Evolutionary conservation across 805 yeast species (phyloP).

Genomic region (Candida insectorum): DNA sequence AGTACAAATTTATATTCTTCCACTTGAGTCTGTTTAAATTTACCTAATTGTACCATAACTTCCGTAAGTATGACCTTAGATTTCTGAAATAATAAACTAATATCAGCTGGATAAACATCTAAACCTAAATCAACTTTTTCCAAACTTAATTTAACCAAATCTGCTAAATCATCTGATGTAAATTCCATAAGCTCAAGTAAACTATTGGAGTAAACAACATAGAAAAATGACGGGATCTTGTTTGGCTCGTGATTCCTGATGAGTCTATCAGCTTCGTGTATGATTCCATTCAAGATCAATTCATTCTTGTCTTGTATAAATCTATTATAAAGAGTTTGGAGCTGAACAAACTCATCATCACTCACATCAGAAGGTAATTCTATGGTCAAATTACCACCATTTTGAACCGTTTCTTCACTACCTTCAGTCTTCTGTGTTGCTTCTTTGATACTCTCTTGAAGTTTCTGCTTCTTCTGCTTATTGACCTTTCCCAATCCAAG

Average conservation of each 20-base stretch:
- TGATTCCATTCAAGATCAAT: slow-evolving; percentile 70
- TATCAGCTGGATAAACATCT: slow-evolving; percentile 43
- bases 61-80: slow-evolving; percentile 54
- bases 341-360: slow-evolving; percentile 75
- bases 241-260: slow-evolving; percentile 42
- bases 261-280: slow-evolving; percentile 89
- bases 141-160: slow-evolving; percentile 53
- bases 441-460: background rate
- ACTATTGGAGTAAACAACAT: slow-evolving; percentile 71
- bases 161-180: slow-evolving; percentile 40
- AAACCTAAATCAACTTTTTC: slow-evolving; percentile 67
- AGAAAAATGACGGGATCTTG: slow-evolving; percentile 50
- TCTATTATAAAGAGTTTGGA: slow-evolving; percentile 69
- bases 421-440: no score
- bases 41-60: slow-evolving; percentile 53
- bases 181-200: slow-evolving; percentile 61
- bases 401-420: background rate
- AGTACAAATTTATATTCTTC: slow-evolving; percentile 5
- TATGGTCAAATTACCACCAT: slow-evolving; percentile 37
- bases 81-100: slow-evolving; percentile 49
- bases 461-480: slow-evolving; percentile 32
- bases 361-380: slow-evolving; percentile 69
- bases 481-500: slow-evolving; percentile 44
- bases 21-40: slow-evolving; percentile 8
- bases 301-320: slow-evolving; percentile 58